Evolutionary conservation across 768 basidiomycete species (phyloP), one percentile per base, ranked within the genome.

Genomic region (Termitomyces sp.): DNA sequence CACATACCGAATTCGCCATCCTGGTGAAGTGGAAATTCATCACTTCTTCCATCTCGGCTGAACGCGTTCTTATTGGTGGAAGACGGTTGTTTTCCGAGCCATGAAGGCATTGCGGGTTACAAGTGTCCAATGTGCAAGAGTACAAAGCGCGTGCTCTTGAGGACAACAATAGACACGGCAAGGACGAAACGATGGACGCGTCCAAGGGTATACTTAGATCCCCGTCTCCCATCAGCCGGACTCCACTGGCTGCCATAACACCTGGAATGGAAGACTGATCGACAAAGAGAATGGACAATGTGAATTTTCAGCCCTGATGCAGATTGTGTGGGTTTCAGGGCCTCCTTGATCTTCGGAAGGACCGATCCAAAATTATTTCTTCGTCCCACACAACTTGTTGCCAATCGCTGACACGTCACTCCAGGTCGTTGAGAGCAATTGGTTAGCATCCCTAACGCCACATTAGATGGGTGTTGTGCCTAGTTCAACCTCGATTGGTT

Each of bases 41-140:
- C 44, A 33, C 24, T 35, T 38, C 33, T n/a, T 22, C 11, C 22
- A n/a, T 38, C 36, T 30, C 36, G 33, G 18, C 35, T 36, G 52
- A 13, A 33, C 30, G 28, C 9, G 16, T 49, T 33, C 14, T 24
- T 50, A 32, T 26, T 50, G 30, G 28, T 22, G 20, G 45, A 45
- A 13, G 38, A 33, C n/a, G 20, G 26, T 14, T 47, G 33, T 28
- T 52, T 61, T n/a, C 56, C 47, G 35, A 51, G 56, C 60, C 60
- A 55, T 41, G 53, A 28, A 51, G 56, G 56, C 60, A 61, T 61
- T 22, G 28, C 33, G 30, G 18, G 20, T 1, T 33, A 35, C 28
- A 45, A 16, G 4, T 22, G 28, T 30, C 3, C 26, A 20, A 33
- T 44, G 26, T 10, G 28, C 1, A 30, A 9, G 53, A n/a, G 41